phyloP scores from a whole-genome alignment of 1,139 yeast genomes.

The Candida smagusa region DNA sequence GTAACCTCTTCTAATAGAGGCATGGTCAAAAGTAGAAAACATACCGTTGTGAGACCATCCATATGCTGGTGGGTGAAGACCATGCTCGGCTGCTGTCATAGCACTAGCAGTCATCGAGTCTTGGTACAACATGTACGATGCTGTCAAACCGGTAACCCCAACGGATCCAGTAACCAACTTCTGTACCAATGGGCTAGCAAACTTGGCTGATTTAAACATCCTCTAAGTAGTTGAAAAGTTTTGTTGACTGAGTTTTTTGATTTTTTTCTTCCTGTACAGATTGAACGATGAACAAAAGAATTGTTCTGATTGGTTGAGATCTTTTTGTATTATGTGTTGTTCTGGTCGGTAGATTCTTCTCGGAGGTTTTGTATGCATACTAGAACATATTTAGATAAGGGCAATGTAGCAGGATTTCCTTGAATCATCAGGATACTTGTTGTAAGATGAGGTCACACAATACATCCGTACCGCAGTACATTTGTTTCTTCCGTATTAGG shows the following conservation, averaged over 20 bases:
- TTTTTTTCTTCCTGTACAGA: slow-evolving; percentile 2
- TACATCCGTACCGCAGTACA: too few species aligned
- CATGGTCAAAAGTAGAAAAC: slow-evolving; percentile 92
- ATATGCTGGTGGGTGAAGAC: slow-evolving; percentile 90
- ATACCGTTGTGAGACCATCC: slow-evolving; percentile 95
- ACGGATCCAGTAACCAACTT: slow-evolving; percentile 62
- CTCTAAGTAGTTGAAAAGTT: slow-evolving; percentile 5
- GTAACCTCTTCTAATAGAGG: slow-evolving; percentile 97
- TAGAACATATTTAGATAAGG: too few species aligned
- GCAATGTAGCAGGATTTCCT: too few species aligned
- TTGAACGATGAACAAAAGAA: slow-evolving; percentile 6
- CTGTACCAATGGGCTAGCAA: slow-evolving; percentile 39
- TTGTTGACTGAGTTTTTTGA: slow-evolving; percentile 4
- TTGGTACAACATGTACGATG: slow-evolving; percentile 73
- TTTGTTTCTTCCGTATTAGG: too few species aligned
- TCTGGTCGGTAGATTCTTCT: too few species aligned
- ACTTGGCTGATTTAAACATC: slow-evolving; percentile 8
- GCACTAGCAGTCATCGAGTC: slow-evolving; percentile 86
- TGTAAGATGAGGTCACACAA: too few species aligned
- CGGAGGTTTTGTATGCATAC: too few species aligned
- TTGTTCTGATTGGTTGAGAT: slow-evolving; percentile 7
- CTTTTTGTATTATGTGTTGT: too few species aligned
- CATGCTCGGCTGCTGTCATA: slow-evolving; percentile 99
- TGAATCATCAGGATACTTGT: too few species aligned
- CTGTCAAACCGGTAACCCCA: slow-evolving; percentile 66